Conservation (phyloP, 2,329 filamentous ascomycete genomes). For the Blastomyces parvus region DNA sequence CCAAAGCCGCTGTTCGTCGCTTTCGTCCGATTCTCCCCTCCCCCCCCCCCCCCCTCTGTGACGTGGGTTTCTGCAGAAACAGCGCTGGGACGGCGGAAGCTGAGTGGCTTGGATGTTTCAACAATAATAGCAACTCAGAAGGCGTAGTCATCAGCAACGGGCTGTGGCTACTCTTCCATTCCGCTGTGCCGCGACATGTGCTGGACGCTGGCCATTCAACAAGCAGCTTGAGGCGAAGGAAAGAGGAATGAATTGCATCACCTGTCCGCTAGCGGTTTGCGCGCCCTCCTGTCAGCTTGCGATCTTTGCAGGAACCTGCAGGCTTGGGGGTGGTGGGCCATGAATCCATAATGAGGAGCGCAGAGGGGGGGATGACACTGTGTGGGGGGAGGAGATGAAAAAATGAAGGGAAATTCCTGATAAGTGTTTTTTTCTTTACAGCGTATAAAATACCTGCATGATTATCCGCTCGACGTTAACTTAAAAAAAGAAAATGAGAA, state of each 20-base stretch:
- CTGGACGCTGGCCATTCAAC: not conserved
- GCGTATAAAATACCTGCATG: constrained; percentile 6
- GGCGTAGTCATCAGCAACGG: not conserved
- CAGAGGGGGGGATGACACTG: not conserved
- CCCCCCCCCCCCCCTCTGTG: not conserved
- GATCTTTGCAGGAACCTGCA: constrained; percentile 1
- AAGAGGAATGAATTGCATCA: not conserved
- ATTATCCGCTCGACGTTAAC: constrained; percentile 4
- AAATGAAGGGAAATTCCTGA: not conserved
- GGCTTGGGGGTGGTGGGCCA: not conserved
- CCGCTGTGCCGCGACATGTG: not conserved
- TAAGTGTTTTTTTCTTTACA: not conserved
- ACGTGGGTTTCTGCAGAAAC: constrained; percentile 1
- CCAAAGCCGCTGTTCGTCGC: not conserved
- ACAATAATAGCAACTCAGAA: not conserved
- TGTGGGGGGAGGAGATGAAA: not conserved
- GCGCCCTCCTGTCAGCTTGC: constrained; percentile 3
- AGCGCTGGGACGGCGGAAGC: not conserved
- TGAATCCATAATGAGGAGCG: not conserved
- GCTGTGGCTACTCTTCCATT: not conserved
- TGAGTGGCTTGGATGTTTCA: not conserved
- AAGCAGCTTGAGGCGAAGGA: not conserved
- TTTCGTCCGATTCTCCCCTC: not conserved
- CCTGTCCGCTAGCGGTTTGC: not conserved
- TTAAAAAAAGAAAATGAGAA: not conserved